These are phyloP conservation scores for Aspergillus affinis DNA, from an alignment of 495 filamentous ascomycete genomes.

Conservation along the genomic window DNA sequence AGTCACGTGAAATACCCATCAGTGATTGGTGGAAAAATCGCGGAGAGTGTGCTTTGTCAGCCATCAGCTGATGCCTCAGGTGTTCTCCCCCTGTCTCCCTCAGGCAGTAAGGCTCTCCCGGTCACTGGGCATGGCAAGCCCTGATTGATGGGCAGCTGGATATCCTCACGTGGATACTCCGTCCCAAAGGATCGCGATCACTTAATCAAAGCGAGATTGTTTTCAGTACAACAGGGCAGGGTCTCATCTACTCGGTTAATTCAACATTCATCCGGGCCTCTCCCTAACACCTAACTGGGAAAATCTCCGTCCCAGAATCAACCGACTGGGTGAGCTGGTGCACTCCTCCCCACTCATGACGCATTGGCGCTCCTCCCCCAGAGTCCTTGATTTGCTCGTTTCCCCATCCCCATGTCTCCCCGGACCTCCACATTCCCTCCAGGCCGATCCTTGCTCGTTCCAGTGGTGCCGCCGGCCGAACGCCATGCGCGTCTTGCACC, in stretches of 20 bases:
- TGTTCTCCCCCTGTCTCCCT: too few relatives aligned
- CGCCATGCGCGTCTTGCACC: constrained; percentile 9
- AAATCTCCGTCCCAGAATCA: constrained; percentile 13
- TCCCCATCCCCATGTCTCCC: constrained; percentile 8
- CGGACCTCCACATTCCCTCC: constrained; percentile 19
- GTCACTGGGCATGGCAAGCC: too few relatives aligned
- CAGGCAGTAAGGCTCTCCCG: too few relatives aligned
- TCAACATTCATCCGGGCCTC: too few relatives aligned
- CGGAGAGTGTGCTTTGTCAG: not conserved
- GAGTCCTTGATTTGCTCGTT: constrained; percentile 11
- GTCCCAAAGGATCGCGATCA: too few relatives aligned
- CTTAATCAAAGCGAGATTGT: too few relatives aligned
- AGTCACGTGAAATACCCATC: too few relatives aligned
- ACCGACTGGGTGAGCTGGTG: constrained; percentile 4
- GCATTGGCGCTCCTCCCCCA: constrained; percentile 4
- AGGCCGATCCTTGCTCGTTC: constrained; percentile 13
- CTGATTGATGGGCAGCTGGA: too few relatives aligned
- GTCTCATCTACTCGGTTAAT: too few relatives aligned
- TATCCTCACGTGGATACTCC: too few relatives aligned
- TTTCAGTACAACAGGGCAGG: too few relatives aligned
- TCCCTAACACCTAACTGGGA: constrained; percentile 1
- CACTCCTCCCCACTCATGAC: constrained; percentile 9
- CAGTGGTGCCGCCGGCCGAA: constrained; percentile 7
- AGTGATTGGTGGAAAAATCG: not conserved
- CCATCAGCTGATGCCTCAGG: too few relatives aligned